A percentile compares a stretch with the other conserved stretches of the same genome.
Conservation (phyloP, 176 grass and related monocot species). For the Oryza brachyantha region DNA sequence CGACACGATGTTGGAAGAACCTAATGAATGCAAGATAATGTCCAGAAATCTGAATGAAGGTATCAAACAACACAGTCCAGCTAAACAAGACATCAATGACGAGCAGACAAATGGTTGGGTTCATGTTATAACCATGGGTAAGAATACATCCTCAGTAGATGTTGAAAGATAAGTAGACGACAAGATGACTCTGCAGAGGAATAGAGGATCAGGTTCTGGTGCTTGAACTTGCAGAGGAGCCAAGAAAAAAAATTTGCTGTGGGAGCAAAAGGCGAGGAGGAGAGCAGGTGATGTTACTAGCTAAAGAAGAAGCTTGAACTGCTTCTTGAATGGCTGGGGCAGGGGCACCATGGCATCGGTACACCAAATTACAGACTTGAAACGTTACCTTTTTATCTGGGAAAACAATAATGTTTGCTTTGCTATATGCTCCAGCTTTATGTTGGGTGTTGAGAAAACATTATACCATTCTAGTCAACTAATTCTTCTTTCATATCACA, state of each 20-base stretch:
- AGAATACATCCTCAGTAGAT: too few species aligned
- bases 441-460: neutral
- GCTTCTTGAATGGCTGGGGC: neutral
- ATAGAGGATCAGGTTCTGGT: neutral
- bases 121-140: too few species aligned
- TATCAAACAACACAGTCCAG: neutral
- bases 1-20: neutral
- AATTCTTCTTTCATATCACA: neutral
- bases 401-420: too few species aligned
- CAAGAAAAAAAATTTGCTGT: constrained; percentile 24
- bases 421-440: neutral
- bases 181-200: too few species aligned
- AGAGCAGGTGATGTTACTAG: constrained; percentile 24
- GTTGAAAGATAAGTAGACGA: too few species aligned
- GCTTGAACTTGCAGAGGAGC: constrained; percentile 12
- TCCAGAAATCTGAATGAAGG: constrained; percentile 5
- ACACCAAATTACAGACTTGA: neutral
- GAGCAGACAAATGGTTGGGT: too few species aligned
- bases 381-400: neutral
- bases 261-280: constrained; percentile 41
- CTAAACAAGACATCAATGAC: neutral
- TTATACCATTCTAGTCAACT: constrained; percentile 8
- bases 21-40: constrained; percentile 19
- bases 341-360: neutral
- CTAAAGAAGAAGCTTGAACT: neutral